Evolutionary conservation across 2,329 filamentous ascomycete species (phyloP).

Genomic region (Endoconidiophora polonica): DNA sequence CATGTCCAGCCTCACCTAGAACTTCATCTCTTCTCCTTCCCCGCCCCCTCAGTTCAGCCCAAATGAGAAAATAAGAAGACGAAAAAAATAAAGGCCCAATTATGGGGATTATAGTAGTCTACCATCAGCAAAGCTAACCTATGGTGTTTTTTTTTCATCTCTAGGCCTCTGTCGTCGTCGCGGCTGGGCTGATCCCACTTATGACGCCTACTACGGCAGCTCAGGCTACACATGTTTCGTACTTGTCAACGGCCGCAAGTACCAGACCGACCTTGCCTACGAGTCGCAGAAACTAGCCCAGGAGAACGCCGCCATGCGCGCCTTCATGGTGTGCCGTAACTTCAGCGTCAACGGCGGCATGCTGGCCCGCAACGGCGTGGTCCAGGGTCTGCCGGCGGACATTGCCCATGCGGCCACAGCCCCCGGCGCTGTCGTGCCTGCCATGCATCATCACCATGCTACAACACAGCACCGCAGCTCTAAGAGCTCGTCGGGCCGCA

Average conservation of each 20-base stretch:
- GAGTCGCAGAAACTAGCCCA: constrained; percentile 68
- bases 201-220: constrained; percentile 61
- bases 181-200: constrained; percentile 81
- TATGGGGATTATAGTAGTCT: too few species aligned
- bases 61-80: too few species aligned
- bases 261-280: constrained; percentile 78
- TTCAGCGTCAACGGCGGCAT: constrained; percentile 95
- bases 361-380: constrained; percentile 52
- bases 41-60: too few species aligned
- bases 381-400: constrained; percentile 45
- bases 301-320: constrained; percentile 87
- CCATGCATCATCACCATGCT: constrained; percentile 29
- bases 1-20: too few species aligned
- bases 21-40: too few species aligned
- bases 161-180: constrained; percentile 85
- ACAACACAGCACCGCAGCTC: not conserved
- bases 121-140: not conserved
- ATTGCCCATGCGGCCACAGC: constrained; percentile 30
- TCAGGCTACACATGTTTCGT: constrained; percentile 78
- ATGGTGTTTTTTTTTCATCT: not conserved
- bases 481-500: not conserved
- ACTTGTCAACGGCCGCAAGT: constrained; percentile 89
- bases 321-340: constrained; percentile 95
- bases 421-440: constrained; percentile 24
- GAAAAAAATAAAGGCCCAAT: too few species aligned